A percentile compares a stretch with the other conserved stretches of the same genome.
Evolutionary conservation across 768 basidiomycete genomes (phyloP).

Genomic region (button mushroom (Agaricus bisporus)): DNA sequence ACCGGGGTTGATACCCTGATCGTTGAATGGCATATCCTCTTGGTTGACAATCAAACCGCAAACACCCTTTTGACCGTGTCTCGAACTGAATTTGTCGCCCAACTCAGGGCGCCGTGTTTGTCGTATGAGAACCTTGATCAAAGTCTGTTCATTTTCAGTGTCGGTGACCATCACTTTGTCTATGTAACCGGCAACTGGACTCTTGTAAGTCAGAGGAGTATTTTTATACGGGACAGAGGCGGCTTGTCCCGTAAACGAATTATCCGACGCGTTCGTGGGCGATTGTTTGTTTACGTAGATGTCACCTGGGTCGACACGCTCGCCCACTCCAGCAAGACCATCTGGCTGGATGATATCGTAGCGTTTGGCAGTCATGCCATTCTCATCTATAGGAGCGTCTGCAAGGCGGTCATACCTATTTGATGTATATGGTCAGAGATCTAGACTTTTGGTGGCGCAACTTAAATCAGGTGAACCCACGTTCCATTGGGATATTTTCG

Average conservation of each 20-base stretch:
- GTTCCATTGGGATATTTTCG: conserved; percentile 97
- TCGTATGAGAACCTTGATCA: conserved; percentile 95
- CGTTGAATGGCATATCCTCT: conserved; percentile 99
- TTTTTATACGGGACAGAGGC: conserved; percentile 87
- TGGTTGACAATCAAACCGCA: conserved; percentile 99
- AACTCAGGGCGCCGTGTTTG: conserved; percentile 96
- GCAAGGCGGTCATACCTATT: conserved; percentile 87
- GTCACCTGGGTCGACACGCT: conserved; percentile 88
- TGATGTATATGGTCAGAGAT: conserved; percentile 9
- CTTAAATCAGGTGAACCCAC: conserved; percentile 41
- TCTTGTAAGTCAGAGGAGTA: conserved; percentile 88
- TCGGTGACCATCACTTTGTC: conserved; percentile 98
- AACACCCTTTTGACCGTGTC: conserved; percentile 98
- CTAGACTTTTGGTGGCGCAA: conserved; percentile 3
- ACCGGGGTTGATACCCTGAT: conserved; percentile 93
- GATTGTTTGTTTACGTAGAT: conserved; percentile 97
- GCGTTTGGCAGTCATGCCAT: conserved; percentile 71
- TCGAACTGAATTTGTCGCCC: conserved; percentile 97
- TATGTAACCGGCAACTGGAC: conserved; percentile 87
- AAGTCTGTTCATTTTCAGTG: conserved; percentile 91
- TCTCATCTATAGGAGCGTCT: conserved; percentile 84
- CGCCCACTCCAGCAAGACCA: conserved; percentile 92
- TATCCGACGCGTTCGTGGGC: conserved; percentile 90
- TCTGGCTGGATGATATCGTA: conserved; percentile 91
- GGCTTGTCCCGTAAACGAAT: conserved; percentile 79